Evolutionary conservation across 805 yeast species (phyloP), one percentile per base, ranked within the genome.

Genomic region (Suhomyces sp.): DNA sequence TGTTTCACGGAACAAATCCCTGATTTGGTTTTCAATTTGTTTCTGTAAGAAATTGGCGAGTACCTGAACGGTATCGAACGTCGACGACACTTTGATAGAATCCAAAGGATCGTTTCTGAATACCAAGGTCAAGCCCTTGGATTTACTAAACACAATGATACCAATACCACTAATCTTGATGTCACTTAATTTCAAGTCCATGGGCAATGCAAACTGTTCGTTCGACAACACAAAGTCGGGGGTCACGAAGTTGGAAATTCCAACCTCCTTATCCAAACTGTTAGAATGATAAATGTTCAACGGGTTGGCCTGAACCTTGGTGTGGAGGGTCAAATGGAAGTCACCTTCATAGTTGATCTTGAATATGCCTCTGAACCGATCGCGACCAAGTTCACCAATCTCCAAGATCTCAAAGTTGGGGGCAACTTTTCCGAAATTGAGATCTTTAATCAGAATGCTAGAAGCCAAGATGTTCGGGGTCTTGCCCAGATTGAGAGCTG

Each of bases 51-150:
- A 84, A 39, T 78, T 74, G n/a, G 95, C 93, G 48, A 88, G 76
- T 1, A 88, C 88, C 33, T 83, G 83, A 28, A 88, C 83, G 25
- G 80, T 77, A 60, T 88, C 95, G 58, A 88, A 88, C n/a, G 95
- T 82, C 4, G 95, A 84, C 43, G 81, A 77, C 10, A 88, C 95
- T 48, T 79, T 80, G 43, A 88, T 87, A 14, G 81, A 75, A 47
- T 87, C 95, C 37, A 88, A 68, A 0, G 96, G 96, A 58, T 88
- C 96, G 58, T 88, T 88, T 48, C 90, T 75, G 63, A 88, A 88
- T 19, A 88, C 96, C 25, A 88, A 65, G 0, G 96, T 88, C 38
- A 88, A 70, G 1, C 96, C 96, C 51, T 86, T 86, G 3, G 83
- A 71, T 50, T 84, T 81, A 19, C 83, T 77, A 55, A 84, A 88